Evolutionary conservation across 139 green algal genomes (phyloP), one percentile per base, ranked within the genome.

Genomic region (Auxenochlorella pyrenoidosa): DNA sequence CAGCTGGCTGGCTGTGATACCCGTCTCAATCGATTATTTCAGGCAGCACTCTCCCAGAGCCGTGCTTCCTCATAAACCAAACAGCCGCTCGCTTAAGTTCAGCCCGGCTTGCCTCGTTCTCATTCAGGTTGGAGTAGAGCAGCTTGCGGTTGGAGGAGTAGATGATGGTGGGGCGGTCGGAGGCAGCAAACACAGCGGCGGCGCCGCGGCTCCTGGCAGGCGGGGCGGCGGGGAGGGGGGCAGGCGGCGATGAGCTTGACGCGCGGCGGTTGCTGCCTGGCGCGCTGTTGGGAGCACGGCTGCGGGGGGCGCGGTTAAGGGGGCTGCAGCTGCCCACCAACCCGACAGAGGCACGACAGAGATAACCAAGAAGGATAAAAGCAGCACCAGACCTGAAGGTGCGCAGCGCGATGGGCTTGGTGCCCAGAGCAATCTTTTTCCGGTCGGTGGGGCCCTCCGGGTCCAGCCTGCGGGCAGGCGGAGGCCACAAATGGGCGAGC

Each of bases 101-200:
- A n/a, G n/a, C n/a, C 1, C 3, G 1, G 22, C 90, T 72, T 54
- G 96, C 97, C 89, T 99, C 96, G 41, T 94, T 94, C 63, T 99
- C 94, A 89, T 99, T 99, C 18, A 99, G 94, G 88, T 98, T 98
- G 85, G 92, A 97, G 91, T 97, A 99, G n/a, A 99, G 87, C 43
- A 99, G 93, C 91, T 99, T 99, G 54, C 89, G 91, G 90, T 98
- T 98, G 90, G 87, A 89, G 54, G 82, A 91, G 91, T 99, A 97
- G 15, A 99, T 96, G 65, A 99, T 93, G 22, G 97, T 98, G n/a
- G 97, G 97, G 0, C 97, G 93, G 91, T 99, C 97, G 19, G 85
- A 95, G 40, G 95, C 95, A 22, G 97, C 97, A 95, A 99, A 99
- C 32, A 99, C 96, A 76, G 96, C 89, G 13, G 86, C 88, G 30